Conservation (phyloP, 805 yeast genomes). For the Lachancea nothofagi region DNA sequence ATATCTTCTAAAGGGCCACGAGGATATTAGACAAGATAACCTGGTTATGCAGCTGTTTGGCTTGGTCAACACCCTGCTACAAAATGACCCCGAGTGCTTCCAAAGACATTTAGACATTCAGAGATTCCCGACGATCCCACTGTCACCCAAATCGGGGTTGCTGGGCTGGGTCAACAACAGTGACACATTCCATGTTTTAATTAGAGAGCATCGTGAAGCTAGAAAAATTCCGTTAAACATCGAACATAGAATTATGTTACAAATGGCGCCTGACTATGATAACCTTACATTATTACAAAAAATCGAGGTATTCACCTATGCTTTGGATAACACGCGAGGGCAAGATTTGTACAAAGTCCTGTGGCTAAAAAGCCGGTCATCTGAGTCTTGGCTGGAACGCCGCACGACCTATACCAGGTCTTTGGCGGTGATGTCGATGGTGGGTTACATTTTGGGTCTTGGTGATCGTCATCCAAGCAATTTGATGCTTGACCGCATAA, state of each 20-base stretch:
- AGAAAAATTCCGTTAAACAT: constrained; percentile 83
- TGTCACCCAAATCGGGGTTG: constrained; percentile 95
- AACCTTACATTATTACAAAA: constrained; percentile 82
- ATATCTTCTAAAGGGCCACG: constrained; percentile 87
- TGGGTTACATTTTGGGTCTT: constrained; percentile 90
- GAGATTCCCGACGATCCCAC: constrained; percentile 86
- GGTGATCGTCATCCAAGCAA: constrained; percentile 99
- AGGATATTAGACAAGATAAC: constrained; percentile 95
- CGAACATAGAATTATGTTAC: constrained; percentile 92
- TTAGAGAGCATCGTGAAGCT: constrained; percentile 87
- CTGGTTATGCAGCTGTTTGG: constrained; percentile 98
- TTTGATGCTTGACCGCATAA: constrained; percentile 85
- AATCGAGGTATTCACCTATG: constrained; percentile 94
- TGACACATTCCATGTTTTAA: constrained; percentile 91
- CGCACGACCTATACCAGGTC: constrained; percentile 95
- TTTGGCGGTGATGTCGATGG: constrained; percentile 98
- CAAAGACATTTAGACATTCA: constrained; percentile 92
- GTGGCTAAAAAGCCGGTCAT: constrained; percentile 93
- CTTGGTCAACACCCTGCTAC: constrained; percentile 80
- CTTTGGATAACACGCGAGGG: constrained; percentile 90
- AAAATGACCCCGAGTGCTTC: constrained; percentile 91
- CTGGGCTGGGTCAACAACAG: constrained; percentile 97
- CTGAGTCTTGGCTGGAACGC: constrained; percentile 97
- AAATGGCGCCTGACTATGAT: constrained; percentile 96
- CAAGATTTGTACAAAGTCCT: constrained; percentile 92